Evolutionary conservation across 192 early-diverging fungal species (phyloP), one percentile per base, ranked within the genome.

Genomic region (Podila epigama): DNA sequence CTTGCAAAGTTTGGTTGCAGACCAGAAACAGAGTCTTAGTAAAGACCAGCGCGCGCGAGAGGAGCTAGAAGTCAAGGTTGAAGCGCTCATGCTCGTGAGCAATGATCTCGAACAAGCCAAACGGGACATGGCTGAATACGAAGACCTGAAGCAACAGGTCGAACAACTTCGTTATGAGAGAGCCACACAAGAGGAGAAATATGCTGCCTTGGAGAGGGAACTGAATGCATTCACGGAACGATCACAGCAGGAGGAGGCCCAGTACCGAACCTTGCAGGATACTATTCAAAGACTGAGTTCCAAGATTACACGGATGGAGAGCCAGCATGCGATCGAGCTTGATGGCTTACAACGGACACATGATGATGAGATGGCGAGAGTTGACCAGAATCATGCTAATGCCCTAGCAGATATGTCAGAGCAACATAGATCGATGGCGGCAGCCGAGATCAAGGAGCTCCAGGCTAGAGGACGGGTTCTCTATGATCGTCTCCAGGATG

Each of bases 201-300:
- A 15, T 18, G 9, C 5, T 1, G 11, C 36, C 4, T 28, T 63
- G 60, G 60, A 58, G 35, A 58, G 52, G 9, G 72, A 75, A 6
- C 33, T 67, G 0, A 44, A 59, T 2, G 54, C 72, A 4, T 56
- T 55, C 31, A 31, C 37, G 11, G 64, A 48, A 4, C 51, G 64
- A n/a, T 63, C 55, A 13, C 60, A 75, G n/a, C 64, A 68, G 28
- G 72, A 68, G 22, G 59, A 66, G n/a, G 60, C 42, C 2, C 72
- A 75, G 37, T 75, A 75, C 60, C 58, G 44, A 2, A 59, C 42
- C 0, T 42, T 75, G 8, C 72, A 75, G 37, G 72, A 75, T 58
- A 68, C 65, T 16, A 54, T 75, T 34, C 72, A 75, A 20, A 36
- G 72, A 22, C 25, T 68, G 28, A 63, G 65, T 25, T 62, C 65